Conservation (phyloP, 495 filamentous ascomycete species). For the Aspergillus conjunctus region DNA sequence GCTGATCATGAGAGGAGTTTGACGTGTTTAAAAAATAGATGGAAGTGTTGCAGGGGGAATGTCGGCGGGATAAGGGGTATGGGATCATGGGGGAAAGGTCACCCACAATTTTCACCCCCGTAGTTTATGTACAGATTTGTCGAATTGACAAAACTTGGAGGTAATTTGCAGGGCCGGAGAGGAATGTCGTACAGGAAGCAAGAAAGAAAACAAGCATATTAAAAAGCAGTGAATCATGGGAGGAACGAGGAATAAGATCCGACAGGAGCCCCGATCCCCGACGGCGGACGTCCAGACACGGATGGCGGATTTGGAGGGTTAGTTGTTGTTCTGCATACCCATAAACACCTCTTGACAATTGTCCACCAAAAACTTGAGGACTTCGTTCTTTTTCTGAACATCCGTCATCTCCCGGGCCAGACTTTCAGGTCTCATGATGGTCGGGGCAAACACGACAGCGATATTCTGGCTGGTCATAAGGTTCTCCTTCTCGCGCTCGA, state of each 20-base stretch:
- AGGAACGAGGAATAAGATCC: not conserved
- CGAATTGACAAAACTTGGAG: constrained; percentile 15
- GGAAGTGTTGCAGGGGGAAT: not conserved
- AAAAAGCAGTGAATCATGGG: constrained; percentile 1
- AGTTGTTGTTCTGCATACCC: constrained; percentile 40
- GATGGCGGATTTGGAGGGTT: constrained; percentile 1
- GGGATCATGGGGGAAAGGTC: not conserved
- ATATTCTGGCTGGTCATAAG: constrained; percentile 93
- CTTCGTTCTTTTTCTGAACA: constrained; percentile 86
- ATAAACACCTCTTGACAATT: constrained; percentile 79
- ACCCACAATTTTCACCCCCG: constrained; percentile 5
- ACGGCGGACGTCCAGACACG: constrained; percentile 3
- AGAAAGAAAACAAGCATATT: constrained; percentile 8
- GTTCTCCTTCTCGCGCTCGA: constrained; percentile 79
- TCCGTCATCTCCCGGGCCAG: constrained; percentile 95
- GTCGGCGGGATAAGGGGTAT: not conserved
- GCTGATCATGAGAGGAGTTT: constrained; percentile 21
- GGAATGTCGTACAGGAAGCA: constrained; percentile 6
- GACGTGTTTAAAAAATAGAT: not conserved
- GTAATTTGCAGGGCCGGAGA: constrained; percentile 1
- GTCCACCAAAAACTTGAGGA: constrained; percentile 88
- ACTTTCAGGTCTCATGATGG: constrained; percentile 87
- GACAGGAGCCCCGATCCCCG: not conserved
- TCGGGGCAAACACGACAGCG: constrained; percentile 97
- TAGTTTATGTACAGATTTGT: constrained; percentile 30